Evolutionary conservation across 371 early-diverging fungal genomes (phyloP).

Genomic region (Circinella umbellata): DNA sequence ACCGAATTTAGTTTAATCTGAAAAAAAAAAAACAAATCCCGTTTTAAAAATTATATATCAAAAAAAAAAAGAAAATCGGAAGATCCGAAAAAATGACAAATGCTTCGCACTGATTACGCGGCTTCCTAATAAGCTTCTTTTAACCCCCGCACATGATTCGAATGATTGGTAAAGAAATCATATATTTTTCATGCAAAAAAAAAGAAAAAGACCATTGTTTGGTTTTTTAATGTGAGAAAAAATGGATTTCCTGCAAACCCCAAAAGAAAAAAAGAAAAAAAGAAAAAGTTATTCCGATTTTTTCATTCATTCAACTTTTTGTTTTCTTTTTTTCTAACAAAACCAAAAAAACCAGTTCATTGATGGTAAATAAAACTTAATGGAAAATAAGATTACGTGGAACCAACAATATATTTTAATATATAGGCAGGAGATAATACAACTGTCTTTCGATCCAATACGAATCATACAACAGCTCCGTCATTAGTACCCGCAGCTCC

Average conservation of each 20-base stretch:
- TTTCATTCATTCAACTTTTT: too few species aligned
- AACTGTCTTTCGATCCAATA: neutral
- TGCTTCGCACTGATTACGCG: slow-evolving; percentile 9
- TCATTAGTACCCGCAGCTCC: neutral
- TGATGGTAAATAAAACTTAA: neutral
- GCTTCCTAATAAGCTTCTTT: neutral
- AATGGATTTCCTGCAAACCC: too few species aligned
- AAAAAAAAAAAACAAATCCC: neutral
- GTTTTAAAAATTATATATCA: neutral
- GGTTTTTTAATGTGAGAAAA: too few species aligned
- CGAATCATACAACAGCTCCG: neutral
- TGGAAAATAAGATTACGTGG: too few species aligned
- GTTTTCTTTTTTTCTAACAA: neutral
- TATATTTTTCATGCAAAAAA: neutral
- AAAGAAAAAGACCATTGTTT: neutral
- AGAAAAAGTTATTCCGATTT: too few species aligned
- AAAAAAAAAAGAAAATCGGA: slow-evolving; percentile 4
- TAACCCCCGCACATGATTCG: neutral
- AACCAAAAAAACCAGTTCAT: slow-evolving; percentile 2
- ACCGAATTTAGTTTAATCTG: neutral
- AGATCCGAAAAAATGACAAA: slow-evolving; percentile 1
- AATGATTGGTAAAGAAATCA: neutral
- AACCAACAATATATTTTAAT: neutral
- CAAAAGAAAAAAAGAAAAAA: too few species aligned
- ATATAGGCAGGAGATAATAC: slow-evolving; percentile 3